These are phyloP conservation scores for Venturia aucupariae DNA, from an alignment of 2,329 filamentous ascomycete genomes.

Conservation along the genomic window DNA sequence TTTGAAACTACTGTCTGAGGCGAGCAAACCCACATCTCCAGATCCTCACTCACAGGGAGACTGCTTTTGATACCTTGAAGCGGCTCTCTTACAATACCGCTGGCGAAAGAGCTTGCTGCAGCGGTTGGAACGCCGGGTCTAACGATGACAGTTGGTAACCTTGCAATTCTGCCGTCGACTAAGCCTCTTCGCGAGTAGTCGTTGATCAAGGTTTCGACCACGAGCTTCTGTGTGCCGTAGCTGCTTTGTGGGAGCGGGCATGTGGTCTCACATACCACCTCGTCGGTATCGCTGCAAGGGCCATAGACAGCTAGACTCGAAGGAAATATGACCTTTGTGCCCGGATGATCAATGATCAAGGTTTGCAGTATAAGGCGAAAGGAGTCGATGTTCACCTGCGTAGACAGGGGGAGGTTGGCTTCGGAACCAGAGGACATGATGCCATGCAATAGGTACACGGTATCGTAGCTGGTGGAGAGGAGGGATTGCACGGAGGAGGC, in stretches of 20 bases:
- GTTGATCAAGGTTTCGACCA: constrained; percentile 53
- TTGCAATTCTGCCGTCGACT: constrained; percentile 48
- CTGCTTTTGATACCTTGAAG: constrained; percentile 44
- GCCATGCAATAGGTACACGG: constrained; percentile 52
- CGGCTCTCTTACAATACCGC: constrained; percentile 56
- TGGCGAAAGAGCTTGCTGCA: constrained; percentile 55
- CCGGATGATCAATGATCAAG: constrained; percentile 40
- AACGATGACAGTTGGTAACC: constrained; percentile 54
- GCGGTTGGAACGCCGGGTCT: constrained; percentile 51
- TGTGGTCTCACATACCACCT: constrained; percentile 41
- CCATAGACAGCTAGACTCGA: constrained; percentile 57
- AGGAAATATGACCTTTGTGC: constrained; percentile 51
- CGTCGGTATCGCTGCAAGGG: constrained; percentile 26
- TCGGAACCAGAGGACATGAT: constrained; percentile 59
- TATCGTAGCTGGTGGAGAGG: constrained; percentile 4
- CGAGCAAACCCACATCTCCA: constrained; percentile 49
- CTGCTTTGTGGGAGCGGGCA: constrained; percentile 52
- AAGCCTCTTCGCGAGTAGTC: constrained; percentile 52
- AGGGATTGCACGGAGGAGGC: constrained; percentile 6
- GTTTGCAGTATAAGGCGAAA: constrained; percentile 46
- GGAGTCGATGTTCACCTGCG: constrained; percentile 53
- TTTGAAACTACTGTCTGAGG: constrained; percentile 47
- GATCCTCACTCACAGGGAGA: constrained; percentile 42
- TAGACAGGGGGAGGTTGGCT: constrained; percentile 50
- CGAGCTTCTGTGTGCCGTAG: constrained; percentile 55